Percentiles rank a stretch among this genome's conserved stretches.
phyloP scores from a whole-genome alignment of 169 alveolate genomes.

The Eimeria maxima region DNA sequence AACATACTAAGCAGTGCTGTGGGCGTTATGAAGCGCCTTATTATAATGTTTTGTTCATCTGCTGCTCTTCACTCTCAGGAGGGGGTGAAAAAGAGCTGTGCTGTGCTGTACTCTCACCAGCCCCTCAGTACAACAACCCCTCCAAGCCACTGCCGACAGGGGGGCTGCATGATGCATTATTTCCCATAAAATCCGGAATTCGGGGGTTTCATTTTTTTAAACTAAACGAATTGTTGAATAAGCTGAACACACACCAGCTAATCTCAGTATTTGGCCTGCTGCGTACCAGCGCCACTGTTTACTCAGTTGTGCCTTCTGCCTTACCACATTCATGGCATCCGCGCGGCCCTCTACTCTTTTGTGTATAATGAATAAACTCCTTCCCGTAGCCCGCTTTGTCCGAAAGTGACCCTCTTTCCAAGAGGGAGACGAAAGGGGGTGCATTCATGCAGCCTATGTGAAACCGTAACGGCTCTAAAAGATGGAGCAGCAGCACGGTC shows the following conservation, averaged over 20 bases:
- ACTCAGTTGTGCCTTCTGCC: background rate
- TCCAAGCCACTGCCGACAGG: constrained; percentile 58
- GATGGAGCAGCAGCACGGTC: constrained; percentile 51
- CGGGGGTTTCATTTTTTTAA: background rate
- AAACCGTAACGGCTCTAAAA: background rate
- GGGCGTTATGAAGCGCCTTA: background rate
- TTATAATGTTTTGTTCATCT: background rate
- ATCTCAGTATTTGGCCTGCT: background rate
- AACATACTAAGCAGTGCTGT: background rate
- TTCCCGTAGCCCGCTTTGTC: too few species aligned
- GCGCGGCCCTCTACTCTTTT: background rate
- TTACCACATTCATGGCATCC: background rate
- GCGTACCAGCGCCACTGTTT: background rate
- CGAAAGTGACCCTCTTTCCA: background rate
- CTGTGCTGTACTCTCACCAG: background rate
- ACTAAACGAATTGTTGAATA: background rate
- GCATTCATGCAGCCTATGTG: background rate
- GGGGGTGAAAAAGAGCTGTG: background rate
- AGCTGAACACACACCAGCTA: background rate
- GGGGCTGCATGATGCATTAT: constrained; percentile 20
- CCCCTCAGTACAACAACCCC: constrained; percentile 34
- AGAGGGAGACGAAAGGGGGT: constrained; percentile 2
- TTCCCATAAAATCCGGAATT: background rate
- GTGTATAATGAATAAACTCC: background rate
- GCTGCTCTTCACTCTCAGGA: background rate